phyloP scores from a whole-genome alignment of 169 alveolate genomes.

The Cryptosporidium meleagridis region DNA sequence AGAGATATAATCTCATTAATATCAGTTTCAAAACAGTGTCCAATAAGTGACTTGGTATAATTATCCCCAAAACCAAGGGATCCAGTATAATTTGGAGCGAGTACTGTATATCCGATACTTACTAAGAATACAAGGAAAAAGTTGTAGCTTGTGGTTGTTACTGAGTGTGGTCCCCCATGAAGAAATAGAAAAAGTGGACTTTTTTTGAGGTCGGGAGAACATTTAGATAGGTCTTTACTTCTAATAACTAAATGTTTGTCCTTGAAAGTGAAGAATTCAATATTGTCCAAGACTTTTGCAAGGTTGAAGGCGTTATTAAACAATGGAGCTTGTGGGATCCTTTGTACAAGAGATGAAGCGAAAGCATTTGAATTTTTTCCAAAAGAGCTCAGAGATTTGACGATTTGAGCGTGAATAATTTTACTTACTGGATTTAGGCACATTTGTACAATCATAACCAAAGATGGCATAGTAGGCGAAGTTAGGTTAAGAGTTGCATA shows the following conservation, averaged over 20 bases:
- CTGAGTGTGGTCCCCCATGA: conserved; percentile 67
- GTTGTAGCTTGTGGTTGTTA: background rate
- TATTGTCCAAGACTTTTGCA: conserved; percentile 1
- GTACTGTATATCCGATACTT: conserved; percentile 40
- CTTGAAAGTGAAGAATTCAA: background rate
- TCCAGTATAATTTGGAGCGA: conserved; percentile 35
- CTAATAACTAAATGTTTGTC: conserved; percentile 44
- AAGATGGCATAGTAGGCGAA: conserved; percentile 70
- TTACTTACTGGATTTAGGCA: conserved; percentile 8
- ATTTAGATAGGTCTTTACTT: background rate
- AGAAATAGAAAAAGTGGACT: conserved; percentile 32
- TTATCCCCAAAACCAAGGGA: conserved; percentile 68
- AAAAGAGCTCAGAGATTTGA: conserved; percentile 57
- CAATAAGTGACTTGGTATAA: conserved; percentile 22
- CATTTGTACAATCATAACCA: conserved; percentile 48
- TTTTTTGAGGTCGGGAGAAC: background rate
- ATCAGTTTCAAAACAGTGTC: conserved; percentile 2
- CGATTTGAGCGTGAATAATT: conserved; percentile 28
- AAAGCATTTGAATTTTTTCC: conserved; percentile 28
- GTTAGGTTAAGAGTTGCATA: conserved; percentile 5
- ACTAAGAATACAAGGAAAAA: conserved; percentile 8
- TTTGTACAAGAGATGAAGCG: conserved; percentile 2
- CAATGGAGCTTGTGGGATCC: background rate
- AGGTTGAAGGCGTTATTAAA: conserved; percentile 6
- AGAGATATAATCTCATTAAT: conserved; percentile 13